Evolutionary conservation across 352 stramenopile genomes (phyloP).

Genomic region (Globisporangium solare): DNA sequence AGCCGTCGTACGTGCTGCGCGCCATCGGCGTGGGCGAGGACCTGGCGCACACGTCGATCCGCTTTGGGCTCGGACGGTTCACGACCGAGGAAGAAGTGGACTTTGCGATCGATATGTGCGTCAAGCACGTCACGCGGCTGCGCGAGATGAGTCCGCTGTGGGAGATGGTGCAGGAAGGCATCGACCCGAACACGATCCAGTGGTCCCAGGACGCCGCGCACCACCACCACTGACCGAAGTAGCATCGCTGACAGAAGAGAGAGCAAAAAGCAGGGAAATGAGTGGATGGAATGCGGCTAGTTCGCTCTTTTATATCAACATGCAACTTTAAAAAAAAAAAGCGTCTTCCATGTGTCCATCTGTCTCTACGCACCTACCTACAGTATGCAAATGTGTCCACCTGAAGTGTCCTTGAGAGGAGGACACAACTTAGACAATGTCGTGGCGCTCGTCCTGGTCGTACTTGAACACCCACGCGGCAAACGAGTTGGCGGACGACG

Average conservation of each 20-base stretch:
- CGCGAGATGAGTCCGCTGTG: conserved; percentile 99
- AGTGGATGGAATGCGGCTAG: too few relatives aligned
- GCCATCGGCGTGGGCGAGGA: conserved; percentile 98
- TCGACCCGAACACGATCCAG: conserved; percentile 99
- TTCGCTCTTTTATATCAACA: too few relatives aligned
- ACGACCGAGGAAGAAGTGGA: conserved; percentile 98
- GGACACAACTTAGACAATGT: too few relatives aligned
- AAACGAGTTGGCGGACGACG: conserved; percentile 14
- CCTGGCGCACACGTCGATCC: conserved; percentile 97
- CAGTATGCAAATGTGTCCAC: too few relatives aligned
- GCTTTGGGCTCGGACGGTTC: conserved; percentile 97
- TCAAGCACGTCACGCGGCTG: conserved; percentile 94
- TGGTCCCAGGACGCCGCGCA: conserved; percentile 97
- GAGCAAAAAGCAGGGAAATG: too few relatives aligned
- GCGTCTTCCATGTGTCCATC: too few relatives aligned
- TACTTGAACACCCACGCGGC: conserved; percentile 17
- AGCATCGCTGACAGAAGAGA: too few relatives aligned
- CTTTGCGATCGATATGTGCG: conserved; percentile 92
- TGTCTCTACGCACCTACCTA: too few relatives aligned
- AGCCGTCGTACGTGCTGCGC: conserved; percentile 98
- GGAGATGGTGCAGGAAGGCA: conserved; percentile 99
- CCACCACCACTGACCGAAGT: too few relatives aligned
- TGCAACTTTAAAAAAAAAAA: too few relatives aligned
- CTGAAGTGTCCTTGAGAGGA: too few relatives aligned
- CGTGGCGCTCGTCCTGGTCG: conserved; percentile 3